phyloP scores from a whole-genome alignment of 352 stramenopile genomes.

The Pythium grandisporangium region DNA sequence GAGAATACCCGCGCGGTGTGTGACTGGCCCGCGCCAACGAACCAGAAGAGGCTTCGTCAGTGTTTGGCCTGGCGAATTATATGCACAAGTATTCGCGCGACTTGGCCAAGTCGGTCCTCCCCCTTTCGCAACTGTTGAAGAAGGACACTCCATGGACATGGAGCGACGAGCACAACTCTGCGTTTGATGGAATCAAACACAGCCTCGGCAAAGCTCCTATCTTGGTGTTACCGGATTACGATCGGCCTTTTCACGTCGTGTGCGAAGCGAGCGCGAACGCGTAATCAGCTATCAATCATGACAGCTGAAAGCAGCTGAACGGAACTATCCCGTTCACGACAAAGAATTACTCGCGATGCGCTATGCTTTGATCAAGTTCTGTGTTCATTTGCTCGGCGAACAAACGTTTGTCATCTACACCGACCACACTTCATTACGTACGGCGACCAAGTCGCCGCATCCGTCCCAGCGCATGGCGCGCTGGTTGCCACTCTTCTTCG shows the following conservation, averaged over 20 bases:
- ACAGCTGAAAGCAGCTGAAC: slow-evolving; percentile 7
- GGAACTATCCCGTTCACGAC: slow-evolving; percentile 13
- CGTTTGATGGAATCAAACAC: background rate
- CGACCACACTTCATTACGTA: slow-evolving; percentile 10
- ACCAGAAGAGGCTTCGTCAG: slow-evolving; percentile 1
- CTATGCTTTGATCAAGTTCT: slow-evolving; percentile 7
- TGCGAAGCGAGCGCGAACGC: slow-evolving; percentile 1
- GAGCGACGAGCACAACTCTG: background rate
- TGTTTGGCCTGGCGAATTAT: slow-evolving; percentile 4
- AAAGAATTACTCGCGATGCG: slow-evolving; percentile 10
- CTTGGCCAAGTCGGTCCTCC: background rate
- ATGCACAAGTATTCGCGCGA: slow-evolving; percentile 2
- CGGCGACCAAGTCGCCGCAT: slow-evolving; percentile 3
- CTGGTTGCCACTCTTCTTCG: slow-evolving; percentile 16
- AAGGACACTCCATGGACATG: background rate
- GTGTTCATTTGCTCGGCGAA: slow-evolving; percentile 5
- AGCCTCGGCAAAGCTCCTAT: slow-evolving; percentile 1
- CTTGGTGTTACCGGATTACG: background rate
- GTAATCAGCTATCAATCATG: slow-evolving; percentile 11
- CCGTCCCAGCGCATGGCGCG: slow-evolving; percentile 6
- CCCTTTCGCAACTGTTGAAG: slow-evolving; percentile 1
- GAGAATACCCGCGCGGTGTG: slow-evolving; percentile 3
- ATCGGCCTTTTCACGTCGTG: background rate
- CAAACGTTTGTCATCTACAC: slow-evolving; percentile 9
- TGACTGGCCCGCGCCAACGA: background rate